phyloP scores from a whole-genome alignment of 2,329 filamentous ascomycete genomes.

The Fusarium chlamydosporum region DNA sequence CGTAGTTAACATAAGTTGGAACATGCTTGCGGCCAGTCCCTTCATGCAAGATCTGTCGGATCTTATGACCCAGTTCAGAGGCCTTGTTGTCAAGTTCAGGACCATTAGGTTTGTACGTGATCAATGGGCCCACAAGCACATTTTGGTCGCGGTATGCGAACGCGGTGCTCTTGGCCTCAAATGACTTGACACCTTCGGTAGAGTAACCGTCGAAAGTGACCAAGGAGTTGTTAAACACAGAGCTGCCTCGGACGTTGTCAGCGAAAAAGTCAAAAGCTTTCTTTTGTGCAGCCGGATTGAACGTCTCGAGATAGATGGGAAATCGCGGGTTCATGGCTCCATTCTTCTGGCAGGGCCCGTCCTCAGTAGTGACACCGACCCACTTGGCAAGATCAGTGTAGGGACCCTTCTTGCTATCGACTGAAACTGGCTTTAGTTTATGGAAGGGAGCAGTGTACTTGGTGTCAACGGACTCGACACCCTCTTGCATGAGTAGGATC shows the following conservation, averaged over 20 bases:
- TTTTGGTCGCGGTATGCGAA: conserved; percentile 42
- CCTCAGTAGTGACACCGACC: conserved; percentile 31
- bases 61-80: conserved; percentile 30
- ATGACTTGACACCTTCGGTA: conserved; percentile 53
- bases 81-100: conserved; percentile 26
- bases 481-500: conserved; percentile 61
- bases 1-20: conserved; percentile 64
- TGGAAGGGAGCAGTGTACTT: conserved; percentile 60
- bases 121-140: conserved; percentile 37
- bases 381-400: conserved; percentile 42
- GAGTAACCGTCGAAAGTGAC: conserved; percentile 71
- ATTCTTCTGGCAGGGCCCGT: conserved; percentile 41
- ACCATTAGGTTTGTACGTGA: conserved; percentile 30
- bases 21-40: conserved; percentile 22
- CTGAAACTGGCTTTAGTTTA: conserved; percentile 57
- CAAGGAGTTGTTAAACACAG: conserved; percentile 50
- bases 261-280: conserved; percentile 35
- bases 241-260: conserved; percentile 10
- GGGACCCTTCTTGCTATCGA: conserved; percentile 38
- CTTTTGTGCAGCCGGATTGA: conserved; percentile 30
- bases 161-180: conserved; percentile 16
- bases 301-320: conserved; percentile 42
- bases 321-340: conserved; percentile 44
- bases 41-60: conserved; percentile 34
- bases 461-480: conserved; percentile 57